These are phyloP conservation scores for Apiospora sp. DNA, from an alignment of 2,329 filamentous ascomycete species.

Conservation along the genomic window DNA sequence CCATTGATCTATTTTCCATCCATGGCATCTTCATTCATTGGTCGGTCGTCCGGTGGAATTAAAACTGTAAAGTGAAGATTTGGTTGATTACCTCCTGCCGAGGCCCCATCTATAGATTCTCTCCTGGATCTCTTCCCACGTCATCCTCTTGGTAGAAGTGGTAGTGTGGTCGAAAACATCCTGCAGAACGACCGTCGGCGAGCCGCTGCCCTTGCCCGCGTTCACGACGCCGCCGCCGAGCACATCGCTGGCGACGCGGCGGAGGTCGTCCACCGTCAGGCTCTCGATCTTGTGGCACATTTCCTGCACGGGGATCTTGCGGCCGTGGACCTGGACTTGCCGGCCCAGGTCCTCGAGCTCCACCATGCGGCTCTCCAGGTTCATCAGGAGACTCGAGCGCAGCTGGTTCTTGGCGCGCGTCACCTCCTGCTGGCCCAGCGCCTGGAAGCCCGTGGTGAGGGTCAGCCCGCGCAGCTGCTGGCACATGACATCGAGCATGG, in stretches of 20 bases:
- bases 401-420: conserved; percentile 97
- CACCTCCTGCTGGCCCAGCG: conserved; percentile 80
- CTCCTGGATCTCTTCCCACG: conserved; percentile 91
- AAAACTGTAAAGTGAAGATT: neutral
- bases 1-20: neutral
- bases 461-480: conserved; percentile 84
- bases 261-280: conserved; percentile 80
- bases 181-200: conserved; percentile 93
- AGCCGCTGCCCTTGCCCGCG: conserved; percentile 78
- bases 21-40: conserved; percentile 11
- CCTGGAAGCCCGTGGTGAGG: conserved; percentile 75
- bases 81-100: conserved; percentile 58
- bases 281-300: conserved; percentile 90
- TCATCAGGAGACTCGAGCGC: conserved; percentile 90
- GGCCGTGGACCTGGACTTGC: conserved; percentile 95
- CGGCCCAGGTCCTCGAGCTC: conserved; percentile 95
- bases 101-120: conserved; percentile 85
- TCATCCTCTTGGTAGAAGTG: conserved; percentile 71
- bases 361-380: conserved; percentile 95
- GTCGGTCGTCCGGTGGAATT: neutral
- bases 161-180: conserved; percentile 78
- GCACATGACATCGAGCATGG: conserved; percentile 96
- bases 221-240: conserved; percentile 82
- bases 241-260: conserved; percentile 80
- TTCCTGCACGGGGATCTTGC: conserved; percentile 88